Base-by-base conservation (phyloP, 2,329 filamentous ascomycete species). In the Ascochyta rabiei region DNA sequence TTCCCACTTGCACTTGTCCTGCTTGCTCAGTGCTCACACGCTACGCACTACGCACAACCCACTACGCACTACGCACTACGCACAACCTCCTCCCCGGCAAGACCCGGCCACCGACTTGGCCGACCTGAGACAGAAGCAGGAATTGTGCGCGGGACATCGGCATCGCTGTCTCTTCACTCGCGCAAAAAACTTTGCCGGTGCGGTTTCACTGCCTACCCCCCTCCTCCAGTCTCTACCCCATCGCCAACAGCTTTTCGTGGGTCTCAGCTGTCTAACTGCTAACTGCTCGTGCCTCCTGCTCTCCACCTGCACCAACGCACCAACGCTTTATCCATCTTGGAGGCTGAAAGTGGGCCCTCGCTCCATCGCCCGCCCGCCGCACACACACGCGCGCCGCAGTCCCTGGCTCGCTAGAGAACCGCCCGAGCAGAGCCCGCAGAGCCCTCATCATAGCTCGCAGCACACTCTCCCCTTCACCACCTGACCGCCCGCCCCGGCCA, bases 271-370 rank as follows among this genome's bases (percentile, higher is more conserved):
- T 33, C 53, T 39, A 47, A 56, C 55, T 64, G 68, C 53, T 39
- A 47, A 56, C 55, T 64, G 68, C 69, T 55, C 69, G 67, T 70
- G 61, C 67, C 67, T 70, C 63, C 67, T 67, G 68, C 67, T 66
- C 54, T 55, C 60, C 49, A 56, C 62, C 70, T 72, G 69, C 70
- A 70, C 67, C 70, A 71, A 66, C 67, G n/a, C n/a, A n/a, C n/a
- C n/a, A n/a, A n/a, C n/a, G n/a, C 61, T 57, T 59, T 59, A 61
- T 69, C 70, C 69, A 64, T 62, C 70, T 49, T 49, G 46, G 71
- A 74, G 69, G 68, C 71, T 73, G 67, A 73, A 71, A 62, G 52
- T 71, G 70, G 70, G 68, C 65, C 69, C 42, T 63, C 57, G 66
- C 40, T 65, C 59, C 68, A 71, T 71, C 70, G 37, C 52, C 46